Conservation (phyloP, 169 alveolate genomes). For the Toxoplasma gondii region DNA sequence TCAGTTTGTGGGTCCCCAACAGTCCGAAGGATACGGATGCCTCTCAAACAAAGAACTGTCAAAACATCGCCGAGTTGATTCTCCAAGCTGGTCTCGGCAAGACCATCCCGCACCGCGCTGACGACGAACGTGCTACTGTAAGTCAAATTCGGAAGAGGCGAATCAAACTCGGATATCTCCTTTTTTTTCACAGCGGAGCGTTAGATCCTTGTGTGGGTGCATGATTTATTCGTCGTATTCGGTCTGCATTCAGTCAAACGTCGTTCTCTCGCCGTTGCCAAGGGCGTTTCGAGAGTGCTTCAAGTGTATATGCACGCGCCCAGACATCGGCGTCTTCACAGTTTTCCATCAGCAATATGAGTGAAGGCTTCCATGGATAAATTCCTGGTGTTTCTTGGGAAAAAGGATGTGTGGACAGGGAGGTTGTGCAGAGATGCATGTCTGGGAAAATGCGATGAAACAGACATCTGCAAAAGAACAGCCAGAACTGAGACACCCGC, state of each 20-base stretch:
- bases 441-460: too few relatives aligned
- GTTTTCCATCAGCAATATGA: too few relatives aligned
- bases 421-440: too few relatives aligned
- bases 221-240: background rate
- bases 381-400: too few relatives aligned
- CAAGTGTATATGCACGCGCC: too few relatives aligned
- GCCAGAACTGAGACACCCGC: too few relatives aligned
- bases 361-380: too few relatives aligned
- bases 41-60: background rate
- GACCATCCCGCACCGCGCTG: constrained; percentile 57
- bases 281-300: too few relatives aligned
- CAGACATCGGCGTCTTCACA: too few relatives aligned
- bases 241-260: background rate
- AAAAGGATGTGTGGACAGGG: too few relatives aligned
- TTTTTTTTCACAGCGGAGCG: background rate
- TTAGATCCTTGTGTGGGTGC: background rate
- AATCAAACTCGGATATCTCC: background rate
- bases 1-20: constrained; percentile 2
- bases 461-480: too few relatives aligned
- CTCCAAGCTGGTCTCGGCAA: constrained; percentile 46
- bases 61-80: constrained; percentile 40
- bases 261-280: background rate
- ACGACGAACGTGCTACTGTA: constrained; percentile 58
- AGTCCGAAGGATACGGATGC: background rate
- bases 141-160: background rate